Conservation (phyloP, 2,329 filamentous ascomycete genomes). For the Aspergillus ustus region DNA sequence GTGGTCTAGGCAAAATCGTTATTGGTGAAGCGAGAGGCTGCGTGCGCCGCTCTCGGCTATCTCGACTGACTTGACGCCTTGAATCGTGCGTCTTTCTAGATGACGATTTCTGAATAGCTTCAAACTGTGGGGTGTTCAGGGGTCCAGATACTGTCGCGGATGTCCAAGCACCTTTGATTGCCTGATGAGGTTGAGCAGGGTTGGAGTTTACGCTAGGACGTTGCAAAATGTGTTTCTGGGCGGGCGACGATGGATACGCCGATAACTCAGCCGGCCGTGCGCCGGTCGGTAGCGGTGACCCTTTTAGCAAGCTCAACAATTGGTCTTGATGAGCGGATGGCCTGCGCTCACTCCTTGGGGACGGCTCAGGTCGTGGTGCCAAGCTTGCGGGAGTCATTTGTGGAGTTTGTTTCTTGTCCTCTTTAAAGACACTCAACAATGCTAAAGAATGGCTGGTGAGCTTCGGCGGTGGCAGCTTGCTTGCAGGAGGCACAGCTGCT, state of each 20-base stretch:
- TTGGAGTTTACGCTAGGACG: constrained; percentile 28
- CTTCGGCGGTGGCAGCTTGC: constrained; percentile 61
- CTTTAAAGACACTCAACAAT: constrained; percentile 64
- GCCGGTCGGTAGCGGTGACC: constrained; percentile 23
- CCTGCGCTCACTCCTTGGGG: constrained; percentile 24
- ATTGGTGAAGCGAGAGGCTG: constrained; percentile 39
- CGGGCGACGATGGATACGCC: constrained; percentile 46
- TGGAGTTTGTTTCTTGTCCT: constrained; percentile 33
- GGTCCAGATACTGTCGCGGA: constrained; percentile 48
- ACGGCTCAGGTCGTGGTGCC: constrained; percentile 22
- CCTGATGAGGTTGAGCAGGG: constrained; percentile 19
- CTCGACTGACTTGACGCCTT: constrained; percentile 29
- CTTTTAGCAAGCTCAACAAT: constrained; percentile 41
- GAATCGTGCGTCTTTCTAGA: constrained; percentile 31
- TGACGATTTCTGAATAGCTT: constrained; percentile 33
- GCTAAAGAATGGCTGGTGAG: constrained; percentile 62
- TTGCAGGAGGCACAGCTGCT: constrained; percentile 59
- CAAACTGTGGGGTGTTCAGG: constrained; percentile 46
- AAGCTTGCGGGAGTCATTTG: constrained; percentile 27
- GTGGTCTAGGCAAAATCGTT: constrained; percentile 43
- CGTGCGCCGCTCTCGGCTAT: constrained; percentile 26
- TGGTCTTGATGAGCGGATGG: constrained; percentile 45
- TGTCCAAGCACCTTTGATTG: constrained; percentile 28
- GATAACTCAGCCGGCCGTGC: constrained; percentile 52
- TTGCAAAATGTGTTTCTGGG: constrained; percentile 39